A percentile compares a stretch with the other conserved stretches of the same genome.
Conservation (phyloP, 23 red algal genomes). For the Gracilaria domingensis region DNA sequence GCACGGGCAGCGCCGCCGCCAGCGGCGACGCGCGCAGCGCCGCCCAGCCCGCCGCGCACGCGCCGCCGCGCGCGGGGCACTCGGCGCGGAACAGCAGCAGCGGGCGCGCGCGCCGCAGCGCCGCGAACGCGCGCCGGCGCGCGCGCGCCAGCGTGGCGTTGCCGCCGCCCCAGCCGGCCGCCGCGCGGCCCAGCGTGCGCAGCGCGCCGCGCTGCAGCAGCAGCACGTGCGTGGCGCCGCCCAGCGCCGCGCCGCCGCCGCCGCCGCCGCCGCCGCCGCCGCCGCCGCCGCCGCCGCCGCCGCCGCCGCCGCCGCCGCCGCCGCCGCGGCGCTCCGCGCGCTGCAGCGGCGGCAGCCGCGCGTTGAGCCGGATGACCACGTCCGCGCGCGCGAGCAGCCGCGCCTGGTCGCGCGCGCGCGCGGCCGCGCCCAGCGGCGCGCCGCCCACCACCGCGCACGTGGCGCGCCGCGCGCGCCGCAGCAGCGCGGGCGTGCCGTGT, state of each 20-base stretch:
- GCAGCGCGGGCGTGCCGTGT: background rate
- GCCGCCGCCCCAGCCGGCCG: slow-evolving; percentile 10
- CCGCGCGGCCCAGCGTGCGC: background rate
- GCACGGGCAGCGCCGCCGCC: background rate
- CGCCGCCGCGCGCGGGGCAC: slow-evolving; percentile 26
- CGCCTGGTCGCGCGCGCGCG: background rate
- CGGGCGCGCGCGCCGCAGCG: background rate
- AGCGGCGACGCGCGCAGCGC: background rate
- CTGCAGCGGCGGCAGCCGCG: slow-evolving; percentile 8
- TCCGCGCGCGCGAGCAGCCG: slow-evolving; percentile 8
- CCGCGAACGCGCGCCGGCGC: background rate
- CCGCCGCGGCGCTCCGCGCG: background rate
- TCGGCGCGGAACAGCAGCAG: slow-evolving; percentile 23
- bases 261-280: background rate
- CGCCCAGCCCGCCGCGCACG: slow-evolving; percentile 21
- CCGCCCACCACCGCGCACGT: slow-evolving; percentile 48
- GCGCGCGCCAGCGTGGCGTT: background rate
- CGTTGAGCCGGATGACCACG: slow-evolving; percentile 35
- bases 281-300: background rate
- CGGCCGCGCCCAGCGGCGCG: background rate
- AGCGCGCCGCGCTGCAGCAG: slow-evolving; percentile 29
- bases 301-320: slow-evolving; percentile 6
- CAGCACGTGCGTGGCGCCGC: background rate
- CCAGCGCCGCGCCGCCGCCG: background rate
- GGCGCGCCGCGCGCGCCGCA: background rate